Base-by-base conservation (phyloP, 495 filamentous ascomycete genomes). In the Darksidea phi region DNA sequence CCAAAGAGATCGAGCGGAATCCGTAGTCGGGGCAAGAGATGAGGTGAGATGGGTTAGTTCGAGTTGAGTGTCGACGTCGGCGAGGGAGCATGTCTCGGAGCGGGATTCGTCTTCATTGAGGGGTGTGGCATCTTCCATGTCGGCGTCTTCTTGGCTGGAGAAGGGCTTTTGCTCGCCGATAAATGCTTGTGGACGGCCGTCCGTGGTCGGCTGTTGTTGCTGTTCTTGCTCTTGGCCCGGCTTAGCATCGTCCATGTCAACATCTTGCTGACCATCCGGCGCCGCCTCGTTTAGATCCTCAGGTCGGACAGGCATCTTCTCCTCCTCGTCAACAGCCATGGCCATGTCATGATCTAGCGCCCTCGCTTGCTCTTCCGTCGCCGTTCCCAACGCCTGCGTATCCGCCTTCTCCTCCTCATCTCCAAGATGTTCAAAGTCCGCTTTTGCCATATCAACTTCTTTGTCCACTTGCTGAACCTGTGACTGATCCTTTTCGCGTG, bases 341-440 rank as follows among this genome's bases (percentile, higher is more conserved):
- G 87, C 91, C 81, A 89, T 90, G 48, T 84, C 86, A 61, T 95
- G 85, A 60, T 97, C 89, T 55, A 97, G 77, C 2, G 88, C 84
- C 58, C 83, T 80, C 12, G 87, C 86, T 73, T 97, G 89, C 17
- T 97, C 92, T 64, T 96, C 86, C 2, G 81, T 89, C 1, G 94
- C 90, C 56, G 89, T 83, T 20, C 95, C 95, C 45, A 99, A 78
- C 49, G 94, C 95, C 73, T 99, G 95, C 0, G 89, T 84, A 72
- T 97, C 92, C 12, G 86, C 83, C 47, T 84, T 76, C 42, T 87
- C 82, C 43, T 91, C 82, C 53, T 95, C 88, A 64, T 96, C 85
- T 59, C 84, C 86, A 10, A 99, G 78, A 72, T 99, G 93, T 68
- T 97, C 90, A 70, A 96, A 95, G 65, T 95, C 90, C 13, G 81